Evolutionary conservation across 495 filamentous ascomycete genomes (phyloP).

Genomic region (Terfezia boudieri): DNA sequence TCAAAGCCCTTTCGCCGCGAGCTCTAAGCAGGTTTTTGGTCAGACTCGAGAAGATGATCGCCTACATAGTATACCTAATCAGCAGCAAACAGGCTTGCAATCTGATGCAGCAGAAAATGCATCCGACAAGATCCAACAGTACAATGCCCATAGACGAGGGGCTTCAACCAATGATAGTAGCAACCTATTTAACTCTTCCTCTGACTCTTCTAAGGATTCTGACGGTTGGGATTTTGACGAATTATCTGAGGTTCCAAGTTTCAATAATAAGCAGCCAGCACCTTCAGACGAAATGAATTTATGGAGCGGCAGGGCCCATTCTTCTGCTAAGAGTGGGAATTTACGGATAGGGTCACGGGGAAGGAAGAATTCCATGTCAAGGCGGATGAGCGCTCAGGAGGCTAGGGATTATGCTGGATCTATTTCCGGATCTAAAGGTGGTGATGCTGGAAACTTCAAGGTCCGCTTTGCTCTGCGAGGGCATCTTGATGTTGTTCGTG

Average conservation of each 20-base stretch:
- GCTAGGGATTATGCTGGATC: slow-evolving; percentile 21
- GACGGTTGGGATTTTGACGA: slow-evolving; percentile 94
- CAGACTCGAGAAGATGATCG: too few species aligned
- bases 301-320: background rate
- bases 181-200: background rate
- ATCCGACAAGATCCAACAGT: too few species aligned
- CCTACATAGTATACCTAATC: too few species aligned
- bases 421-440: slow-evolving; percentile 23
- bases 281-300: slow-evolving; percentile 13
- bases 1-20: too few species aligned
- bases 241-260: background rate
- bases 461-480: slow-evolving; percentile 79
- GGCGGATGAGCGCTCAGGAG: slow-evolving; percentile 30
- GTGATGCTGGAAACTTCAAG: slow-evolving; percentile 56
- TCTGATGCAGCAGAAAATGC: too few species aligned
- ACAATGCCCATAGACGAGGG: too few species aligned
- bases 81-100: too few species aligned
- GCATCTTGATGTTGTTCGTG: slow-evolving; percentile 79
- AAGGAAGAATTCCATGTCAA: slow-evolving; percentile 56
- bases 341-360: background rate
- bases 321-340: background rate
- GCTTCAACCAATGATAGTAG: background rate
- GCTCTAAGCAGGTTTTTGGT: too few species aligned
- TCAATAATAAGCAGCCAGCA: background rate
- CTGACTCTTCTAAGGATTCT: slow-evolving; percentile 24